Evolutionary conservation across 176 grass and related monocot genomes (phyloP).

Genomic region (Areca catechu): DNA sequence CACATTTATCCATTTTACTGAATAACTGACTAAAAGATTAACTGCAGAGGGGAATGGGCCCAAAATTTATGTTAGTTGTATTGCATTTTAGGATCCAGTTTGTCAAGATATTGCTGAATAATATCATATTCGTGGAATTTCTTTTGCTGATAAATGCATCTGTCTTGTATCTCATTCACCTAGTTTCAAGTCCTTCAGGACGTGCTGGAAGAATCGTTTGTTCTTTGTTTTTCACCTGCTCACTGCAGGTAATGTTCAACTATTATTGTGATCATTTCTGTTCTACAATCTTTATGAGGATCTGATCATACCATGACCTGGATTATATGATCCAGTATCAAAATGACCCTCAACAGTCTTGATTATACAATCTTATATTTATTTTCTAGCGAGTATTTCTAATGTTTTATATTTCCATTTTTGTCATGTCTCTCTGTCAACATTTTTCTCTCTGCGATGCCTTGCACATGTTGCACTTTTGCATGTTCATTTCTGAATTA

Average conservation of each 20-base stretch:
- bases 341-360: no score
- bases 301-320: no score
- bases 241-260: slow-evolving; percentile 64
- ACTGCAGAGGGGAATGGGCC: slow-evolving; percentile 92
- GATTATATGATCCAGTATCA: no score
- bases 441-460: no score
- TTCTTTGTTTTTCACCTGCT: slow-evolving; percentile 89
- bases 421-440: no score
- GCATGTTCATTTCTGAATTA: no score
- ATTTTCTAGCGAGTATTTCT: no score
- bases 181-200: slow-evolving; percentile 92
- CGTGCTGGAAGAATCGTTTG: slow-evolving; percentile 81
- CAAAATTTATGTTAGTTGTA: slow-evolving; percentile 96
- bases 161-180: slow-evolving; percentile 97
- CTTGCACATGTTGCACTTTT: no score
- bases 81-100: slow-evolving; percentile 83
- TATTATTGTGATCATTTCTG: slow-evolving; percentile 1
- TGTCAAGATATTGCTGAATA: slow-evolving; percentile 84
- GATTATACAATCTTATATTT: no score
- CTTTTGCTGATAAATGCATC: slow-evolving; percentile 96
- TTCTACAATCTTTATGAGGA: no score
- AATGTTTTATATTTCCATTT: no score
- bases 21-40: slow-evolving; percentile 18
- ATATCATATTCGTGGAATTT: slow-evolving; percentile 74
- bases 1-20: not conserved